A percentile compares a stretch with the other conserved stretches of the same genome.
Evolutionary conservation across 768 basidiomycete species (phyloP).

Genomic region (Boletus vinaceobasis): DNA sequence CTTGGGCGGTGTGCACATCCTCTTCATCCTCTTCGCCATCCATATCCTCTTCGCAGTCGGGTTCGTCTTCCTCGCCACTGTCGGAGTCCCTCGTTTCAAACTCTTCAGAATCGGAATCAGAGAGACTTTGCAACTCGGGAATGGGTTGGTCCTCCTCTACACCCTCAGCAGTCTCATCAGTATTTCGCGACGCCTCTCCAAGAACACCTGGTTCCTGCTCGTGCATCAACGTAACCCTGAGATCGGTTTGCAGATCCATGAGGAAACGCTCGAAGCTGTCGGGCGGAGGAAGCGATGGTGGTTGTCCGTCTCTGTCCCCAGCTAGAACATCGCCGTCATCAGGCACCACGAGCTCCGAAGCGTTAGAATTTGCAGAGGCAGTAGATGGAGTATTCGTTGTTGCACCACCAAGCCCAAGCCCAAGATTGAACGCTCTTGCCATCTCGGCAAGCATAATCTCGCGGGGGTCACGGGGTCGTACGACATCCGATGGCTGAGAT

Average conservation of each 20-base stretch:
- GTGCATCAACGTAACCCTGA: constrained; percentile 59
- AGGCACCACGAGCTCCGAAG: constrained; percentile 6
- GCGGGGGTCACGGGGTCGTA: constrained; percentile 44
- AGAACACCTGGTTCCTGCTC: constrained; percentile 14
- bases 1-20: constrained; percentile 22
- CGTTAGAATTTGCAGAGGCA: constrained; percentile 5
- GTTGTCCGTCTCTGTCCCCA: constrained; percentile 14
- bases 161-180: constrained; percentile 13
- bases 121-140: constrained; percentile 25
- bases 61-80: constrained; percentile 25
- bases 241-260: constrained; percentile 70
- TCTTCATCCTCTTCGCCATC: constrained; percentile 29
- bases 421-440: constrained; percentile 76
- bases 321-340: constrained; percentile 2
- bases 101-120: constrained; percentile 30
- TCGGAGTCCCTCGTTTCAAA: constrained; percentile 10
- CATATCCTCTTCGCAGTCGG: constrained; percentile 28
- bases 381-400: constrained; percentile 4
- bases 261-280: constrained; percentile 82
- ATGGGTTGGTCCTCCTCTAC: constrained; percentile 16
- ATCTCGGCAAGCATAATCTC: constrained; percentile 77
- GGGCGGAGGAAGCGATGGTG: constrained; percentile 41
- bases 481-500: constrained; percentile 9
- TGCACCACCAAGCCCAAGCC: constrained; percentile 48
- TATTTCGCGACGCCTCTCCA: constrained; percentile 3